Conservation (phyloP, 306 rosid species). For the Calophaca sinica region DNA sequence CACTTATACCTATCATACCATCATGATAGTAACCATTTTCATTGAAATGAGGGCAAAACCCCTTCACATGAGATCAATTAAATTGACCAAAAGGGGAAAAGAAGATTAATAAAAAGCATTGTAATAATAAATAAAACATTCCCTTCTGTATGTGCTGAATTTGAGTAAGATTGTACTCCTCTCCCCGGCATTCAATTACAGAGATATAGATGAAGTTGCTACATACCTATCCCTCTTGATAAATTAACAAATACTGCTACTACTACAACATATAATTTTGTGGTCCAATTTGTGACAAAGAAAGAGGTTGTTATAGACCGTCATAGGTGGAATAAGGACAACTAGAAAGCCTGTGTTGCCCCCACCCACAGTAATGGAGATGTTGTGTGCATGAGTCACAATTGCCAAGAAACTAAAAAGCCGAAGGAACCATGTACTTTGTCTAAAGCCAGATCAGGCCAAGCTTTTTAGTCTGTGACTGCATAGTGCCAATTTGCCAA, state of each 20-base stretch:
- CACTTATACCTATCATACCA: constrained; percentile 47
- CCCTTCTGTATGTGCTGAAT: constrained; percentile 47
- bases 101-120: constrained; percentile 24
- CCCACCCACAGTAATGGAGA: constrained; percentile 54
- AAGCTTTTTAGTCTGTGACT: constrained; percentile 39
- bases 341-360: constrained; percentile 30
- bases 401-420: constrained; percentile 50
- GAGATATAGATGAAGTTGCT: constrained; percentile 16
- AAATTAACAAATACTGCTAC: no score
- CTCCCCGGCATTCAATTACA: constrained; percentile 17
- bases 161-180: constrained; percentile 44
- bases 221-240: not conserved
- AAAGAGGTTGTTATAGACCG: constrained; percentile 24
- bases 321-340: constrained; percentile 44
- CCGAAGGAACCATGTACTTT: constrained; percentile 47
- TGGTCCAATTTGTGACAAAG: constrained; percentile 54
- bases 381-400: constrained; percentile 51
- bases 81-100: constrained; percentile 48
- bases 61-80: constrained; percentile 20
- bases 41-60: constrained; percentile 39
- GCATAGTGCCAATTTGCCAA: constrained; percentile 45
- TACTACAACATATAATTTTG: not conserved
- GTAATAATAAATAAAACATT: constrained; percentile 49
- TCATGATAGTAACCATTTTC: constrained; percentile 46
- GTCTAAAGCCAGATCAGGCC: constrained; percentile 35